Base-by-base conservation (phyloP, 495 filamentous ascomycete species). In the Talaromyces ruber region DNA sequence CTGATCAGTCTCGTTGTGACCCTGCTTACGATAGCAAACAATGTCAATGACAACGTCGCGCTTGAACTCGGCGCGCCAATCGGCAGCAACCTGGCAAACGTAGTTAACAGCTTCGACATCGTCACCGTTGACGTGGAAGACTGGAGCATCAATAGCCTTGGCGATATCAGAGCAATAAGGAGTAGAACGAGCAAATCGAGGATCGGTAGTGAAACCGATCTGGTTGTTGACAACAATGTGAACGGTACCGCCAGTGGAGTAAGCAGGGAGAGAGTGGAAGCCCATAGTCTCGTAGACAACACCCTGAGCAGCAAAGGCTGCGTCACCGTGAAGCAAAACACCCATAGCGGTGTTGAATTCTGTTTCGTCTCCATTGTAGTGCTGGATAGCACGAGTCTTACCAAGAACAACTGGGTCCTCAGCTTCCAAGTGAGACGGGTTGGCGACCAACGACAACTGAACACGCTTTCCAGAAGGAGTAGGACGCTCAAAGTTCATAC, bases 161-260 rank as follows among this genome's bases (percentile, higher is more conserved):
- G 94, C 95, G 70, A 98, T 97, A 74, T 98, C 94, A 18, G 94
- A 97, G 79, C 94, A 98, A 82, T 98, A 98, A 60, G 94, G 90
- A 54, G 94, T 98, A 24, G 94, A 98, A 66, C 94, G 92, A 67
- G 94, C 84, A 73, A 93, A 98, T 62, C 94, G 92, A 66, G 94
- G 94, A 73, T 98, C 94, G n/a, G 94, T 98, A 60, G 94, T 98
- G 82, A 98, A 98, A 72, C 94, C 94, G 73, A 98, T 98, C 81
- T 98, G 94, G 83, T 98, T 98, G 86, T 98, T 98, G 66, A 98
- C 92, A 55, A 98, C 86, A 65, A 98, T 80, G 77, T 98, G 94
- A 72, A 98, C 91, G 58, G 94, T 98, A 68, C 94, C 94, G 68
- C 94, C 94, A 58, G 95, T 98, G 24, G 93, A 96, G 81, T 96